Percentiles rank a stretch among this genome's conserved stretches.
Conservation (phyloP, 1,139 yeast species). For the Geotrichum reessii region DNA sequence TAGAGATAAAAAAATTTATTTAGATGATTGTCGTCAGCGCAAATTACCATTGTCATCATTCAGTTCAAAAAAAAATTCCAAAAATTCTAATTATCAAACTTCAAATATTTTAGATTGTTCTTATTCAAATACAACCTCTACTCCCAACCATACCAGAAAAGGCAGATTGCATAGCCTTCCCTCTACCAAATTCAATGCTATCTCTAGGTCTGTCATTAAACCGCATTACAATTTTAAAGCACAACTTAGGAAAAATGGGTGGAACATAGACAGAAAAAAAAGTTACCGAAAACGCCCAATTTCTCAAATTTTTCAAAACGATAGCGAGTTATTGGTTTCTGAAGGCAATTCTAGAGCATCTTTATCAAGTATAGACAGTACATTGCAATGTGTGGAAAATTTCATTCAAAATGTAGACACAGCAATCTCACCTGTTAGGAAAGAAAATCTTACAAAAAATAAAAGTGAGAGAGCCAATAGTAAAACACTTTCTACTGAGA, state of each 20-base stretch:
- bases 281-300: not conserved
- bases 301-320: not conserved
- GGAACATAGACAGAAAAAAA: not conserved
- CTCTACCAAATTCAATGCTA: not conserved
- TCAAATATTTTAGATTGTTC: conserved; percentile 11
- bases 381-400: conserved; percentile 11
- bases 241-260: not conserved
- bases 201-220: not conserved
- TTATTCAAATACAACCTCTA: not conserved
- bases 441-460: not conserved
- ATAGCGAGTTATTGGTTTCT: not conserved
- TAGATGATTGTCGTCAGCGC: not conserved
- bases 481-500: not conserved
- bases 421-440: not conserved
- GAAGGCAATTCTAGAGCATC: not conserved
- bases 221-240: not conserved
- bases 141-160: not conserved
- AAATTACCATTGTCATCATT: not conserved
- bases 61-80: not conserved
- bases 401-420: conserved; percentile 4
- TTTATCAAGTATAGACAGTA: conserved; percentile 6
- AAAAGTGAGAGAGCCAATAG: not conserved
- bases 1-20: not conserved
- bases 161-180: not conserved
- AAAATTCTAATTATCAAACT: conserved; percentile 1